These are phyloP conservation scores for Eimeria necatrix DNA, from an alignment of 169 alveolate genomes.

Conservation along the genomic window DNA sequence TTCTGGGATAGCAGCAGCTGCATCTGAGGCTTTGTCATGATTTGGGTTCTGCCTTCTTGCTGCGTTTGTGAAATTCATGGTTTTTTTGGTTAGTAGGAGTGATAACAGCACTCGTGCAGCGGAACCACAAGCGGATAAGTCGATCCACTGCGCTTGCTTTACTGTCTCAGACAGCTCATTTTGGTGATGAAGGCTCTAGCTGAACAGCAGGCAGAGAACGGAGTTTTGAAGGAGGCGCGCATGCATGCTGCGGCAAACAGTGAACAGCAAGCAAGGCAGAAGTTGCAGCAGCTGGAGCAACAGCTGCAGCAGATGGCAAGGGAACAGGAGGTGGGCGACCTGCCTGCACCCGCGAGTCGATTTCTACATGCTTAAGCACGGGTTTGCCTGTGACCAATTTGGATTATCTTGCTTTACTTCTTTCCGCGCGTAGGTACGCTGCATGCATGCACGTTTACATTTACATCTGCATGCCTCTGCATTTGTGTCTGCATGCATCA, in stretches of 20 bases:
- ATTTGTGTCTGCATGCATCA: too few relatives aligned
- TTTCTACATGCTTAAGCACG: neutral
- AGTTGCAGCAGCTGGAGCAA: constrained; percentile 47
- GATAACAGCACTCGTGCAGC: neutral
- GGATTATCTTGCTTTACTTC: neutral
- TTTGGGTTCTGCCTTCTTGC: neutral
- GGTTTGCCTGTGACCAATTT: neutral
- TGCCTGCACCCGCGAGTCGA: neutral
- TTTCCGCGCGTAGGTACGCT: neutral
- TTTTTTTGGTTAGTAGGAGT: neutral
- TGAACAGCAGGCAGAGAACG: constrained; percentile 48
- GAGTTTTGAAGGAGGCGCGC: constrained; percentile 24
- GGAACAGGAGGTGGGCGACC: constrained; percentile 34
- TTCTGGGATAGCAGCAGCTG: neutral
- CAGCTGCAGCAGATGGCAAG: constrained; percentile 45
- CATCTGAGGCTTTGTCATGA: neutral
- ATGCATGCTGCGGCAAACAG: neutral
- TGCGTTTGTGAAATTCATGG: too few relatives aligned
- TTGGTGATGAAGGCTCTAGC: constrained; percentile 58
- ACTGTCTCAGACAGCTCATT: constrained; percentile 29
- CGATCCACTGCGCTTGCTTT: neutral
- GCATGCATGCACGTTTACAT: neutral
- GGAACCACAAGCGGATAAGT: neutral
- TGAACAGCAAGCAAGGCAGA: neutral
- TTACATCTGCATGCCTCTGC: too few relatives aligned